phyloP scores from a whole-genome alignment of 768 basidiomycete species.

The Collybiopsis confluens region DNA sequence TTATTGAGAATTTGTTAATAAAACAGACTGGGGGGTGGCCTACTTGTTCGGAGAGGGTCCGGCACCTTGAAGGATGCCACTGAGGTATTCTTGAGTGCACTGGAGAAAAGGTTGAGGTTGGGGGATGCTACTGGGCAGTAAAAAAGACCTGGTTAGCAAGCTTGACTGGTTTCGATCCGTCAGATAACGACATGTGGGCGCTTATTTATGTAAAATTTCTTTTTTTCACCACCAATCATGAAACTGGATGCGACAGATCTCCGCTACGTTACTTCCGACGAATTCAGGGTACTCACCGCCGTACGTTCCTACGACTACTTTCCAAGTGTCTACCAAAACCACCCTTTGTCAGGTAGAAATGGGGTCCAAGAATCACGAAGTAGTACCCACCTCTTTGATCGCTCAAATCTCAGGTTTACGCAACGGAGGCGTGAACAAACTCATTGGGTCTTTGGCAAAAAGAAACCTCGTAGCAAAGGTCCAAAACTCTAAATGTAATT shows the following conservation, averaged over 20 bases:
- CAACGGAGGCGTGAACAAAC: slow-evolving; percentile 91
- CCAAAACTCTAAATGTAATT: slow-evolving; percentile 86
- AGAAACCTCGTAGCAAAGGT: slow-evolving; percentile 85
- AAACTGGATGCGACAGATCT: slow-evolving; percentile 94
- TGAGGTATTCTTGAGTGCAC: background rate
- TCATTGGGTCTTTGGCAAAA: slow-evolving; percentile 87
- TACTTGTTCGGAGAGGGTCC: background rate
- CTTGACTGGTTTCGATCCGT: slow-evolving; percentile 14
- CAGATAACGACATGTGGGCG: slow-evolving; percentile 14
- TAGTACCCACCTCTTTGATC: slow-evolving; percentile 86
- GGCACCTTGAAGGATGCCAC: background rate
- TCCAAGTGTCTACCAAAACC: slow-evolving; percentile 10
- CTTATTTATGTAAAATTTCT: background rate
- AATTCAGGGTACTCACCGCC: slow-evolving; percentile 95
- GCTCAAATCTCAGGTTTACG: slow-evolving; percentile 91
- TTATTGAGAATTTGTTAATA: background rate
- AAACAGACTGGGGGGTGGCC: background rate
- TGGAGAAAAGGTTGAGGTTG: background rate
- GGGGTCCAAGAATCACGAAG: slow-evolving; percentile 97
- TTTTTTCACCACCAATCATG: slow-evolving; percentile 40
- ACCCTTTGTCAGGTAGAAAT: slow-evolving; percentile 73
- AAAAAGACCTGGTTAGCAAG: slow-evolving; percentile 30
- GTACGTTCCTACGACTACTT: slow-evolving; percentile 45
- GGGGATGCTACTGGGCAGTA: background rate
- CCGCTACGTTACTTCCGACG: slow-evolving; percentile 86